Evolutionary conservation across 495 filamentous ascomycete species (phyloP).

Genomic region (Xeromyces bisporus): DNA sequence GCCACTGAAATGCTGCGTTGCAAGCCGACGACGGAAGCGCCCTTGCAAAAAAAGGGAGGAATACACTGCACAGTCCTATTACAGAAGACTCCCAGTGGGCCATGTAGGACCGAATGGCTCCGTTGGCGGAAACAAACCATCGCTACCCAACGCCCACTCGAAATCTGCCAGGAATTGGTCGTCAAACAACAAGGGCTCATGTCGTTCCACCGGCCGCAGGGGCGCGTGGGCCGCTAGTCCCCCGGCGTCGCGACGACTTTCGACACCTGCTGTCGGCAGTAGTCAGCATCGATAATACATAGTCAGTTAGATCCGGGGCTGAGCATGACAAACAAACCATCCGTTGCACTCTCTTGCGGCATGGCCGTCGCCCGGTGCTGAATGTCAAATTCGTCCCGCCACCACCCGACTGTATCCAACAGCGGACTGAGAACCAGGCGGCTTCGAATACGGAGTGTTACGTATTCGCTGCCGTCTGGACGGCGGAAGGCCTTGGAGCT

Average conservation of each 20-base stretch:
- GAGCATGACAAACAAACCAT: slow-evolving; percentile 5
- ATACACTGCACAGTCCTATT: too few relatives aligned
- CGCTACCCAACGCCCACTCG: slow-evolving; percentile 21
- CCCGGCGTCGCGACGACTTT: slow-evolving; percentile 5
- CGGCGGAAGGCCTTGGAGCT: slow-evolving; percentile 29
- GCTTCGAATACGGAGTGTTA: slow-evolving; percentile 24
- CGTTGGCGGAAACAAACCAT: slow-evolving; percentile 10
- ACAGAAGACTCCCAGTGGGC: too few relatives aligned
- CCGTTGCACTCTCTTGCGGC: slow-evolving; percentile 5
- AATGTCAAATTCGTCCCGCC: slow-evolving; percentile 29
- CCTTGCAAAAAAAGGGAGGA: too few relatives aligned
- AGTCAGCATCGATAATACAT: slow-evolving; percentile 3
- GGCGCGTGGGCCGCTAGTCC: background rate
- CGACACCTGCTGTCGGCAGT: slow-evolving; percentile 1
- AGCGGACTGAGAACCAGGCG: slow-evolving; percentile 25
- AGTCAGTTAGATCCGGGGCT: slow-evolving; percentile 1
- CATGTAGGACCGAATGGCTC: background rate
- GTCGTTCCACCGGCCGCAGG: slow-evolving; percentile 2
- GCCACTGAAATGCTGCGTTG: too few relatives aligned
- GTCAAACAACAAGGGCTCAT: slow-evolving; percentile 15
- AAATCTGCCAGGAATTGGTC: slow-evolving; percentile 19
- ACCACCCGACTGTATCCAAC: slow-evolving; percentile 34
- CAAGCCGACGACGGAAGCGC: too few relatives aligned
- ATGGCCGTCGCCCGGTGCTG: slow-evolving; percentile 7
- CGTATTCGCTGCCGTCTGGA: slow-evolving; percentile 22